These are phyloP conservation scores for Nemophila menziesii DNA, from an alignment of 257 asterid genomes.

Conservation along the genomic window DNA sequence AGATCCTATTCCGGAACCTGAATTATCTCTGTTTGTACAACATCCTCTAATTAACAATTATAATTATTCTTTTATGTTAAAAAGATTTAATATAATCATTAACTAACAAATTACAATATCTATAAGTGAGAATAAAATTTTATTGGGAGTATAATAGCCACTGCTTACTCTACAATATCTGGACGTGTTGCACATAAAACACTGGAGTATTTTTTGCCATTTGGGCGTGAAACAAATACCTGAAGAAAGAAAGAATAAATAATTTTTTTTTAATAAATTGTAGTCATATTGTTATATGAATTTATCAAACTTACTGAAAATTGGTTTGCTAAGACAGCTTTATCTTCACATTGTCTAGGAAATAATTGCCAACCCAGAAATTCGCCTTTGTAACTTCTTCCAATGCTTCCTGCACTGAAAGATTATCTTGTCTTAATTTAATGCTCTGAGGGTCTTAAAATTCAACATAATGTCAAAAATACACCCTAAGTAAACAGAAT, in stretches of 20 bases:
- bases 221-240: conserved; percentile 75
- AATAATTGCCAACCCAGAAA: conserved; percentile 88
- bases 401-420: conserved; percentile 97
- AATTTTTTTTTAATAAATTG: background rate
- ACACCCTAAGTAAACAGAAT: background rate
- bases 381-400: conserved; percentile 91
- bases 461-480: background rate
- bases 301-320: conserved; percentile 67
- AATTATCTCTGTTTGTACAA: conserved; percentile 46
- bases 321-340: conserved; percentile 77
- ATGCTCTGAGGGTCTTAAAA: conserved; percentile 3
- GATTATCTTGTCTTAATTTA: conserved; percentile 12
- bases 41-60: conserved; percentile 13
- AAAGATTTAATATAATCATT: background rate
- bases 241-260: conserved; percentile 23
- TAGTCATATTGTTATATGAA: background rate
- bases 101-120: conserved; percentile 3
- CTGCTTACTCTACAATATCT: conserved; percentile 39
- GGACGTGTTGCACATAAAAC: conserved; percentile 69
- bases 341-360: conserved; percentile 84
- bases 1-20: conserved; percentile 77
- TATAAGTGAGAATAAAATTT: conserved; percentile 5
- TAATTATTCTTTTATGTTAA: conserved; percentile 1
- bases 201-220: conserved; percentile 56
- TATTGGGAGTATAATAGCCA: conserved; percentile 2